Percentiles rank a stretch among this genome's conserved stretches.
Conservation (phyloP, 2,329 filamentous ascomycete genomes). For the Endocalyx cinctus region DNA sequence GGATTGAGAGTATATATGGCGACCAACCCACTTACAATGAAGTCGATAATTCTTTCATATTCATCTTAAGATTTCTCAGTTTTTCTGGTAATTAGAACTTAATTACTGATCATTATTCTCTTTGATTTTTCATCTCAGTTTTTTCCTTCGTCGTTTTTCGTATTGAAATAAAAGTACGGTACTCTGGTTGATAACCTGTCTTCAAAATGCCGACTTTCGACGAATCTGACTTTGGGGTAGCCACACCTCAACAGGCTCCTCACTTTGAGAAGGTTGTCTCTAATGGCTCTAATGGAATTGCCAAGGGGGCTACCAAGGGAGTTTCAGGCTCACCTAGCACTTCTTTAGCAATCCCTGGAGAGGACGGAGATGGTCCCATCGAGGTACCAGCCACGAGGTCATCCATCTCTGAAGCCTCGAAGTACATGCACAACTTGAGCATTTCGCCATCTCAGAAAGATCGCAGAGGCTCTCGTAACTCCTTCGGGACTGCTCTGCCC, state of each 20-base stretch:
- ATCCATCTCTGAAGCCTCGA: conserved; percentile 61
- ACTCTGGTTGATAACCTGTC: no score
- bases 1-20: no score
- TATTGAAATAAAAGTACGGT: no score
- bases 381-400: conserved; percentile 67
- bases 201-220: conserved; percentile 56
- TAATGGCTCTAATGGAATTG: neutral
- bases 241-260: conserved; percentile 22
- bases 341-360: conserved; percentile 39
- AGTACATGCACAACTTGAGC: conserved; percentile 71
- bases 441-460: conserved; percentile 63
- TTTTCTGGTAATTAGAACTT: no score
- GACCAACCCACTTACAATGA: no score
- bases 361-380: conserved; percentile 47
- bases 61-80: no score
- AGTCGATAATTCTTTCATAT: no score
- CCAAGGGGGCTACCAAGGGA: no score
- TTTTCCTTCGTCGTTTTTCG: no score
- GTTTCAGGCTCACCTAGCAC: no score
- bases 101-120: no score
- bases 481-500: conserved; percentile 67
- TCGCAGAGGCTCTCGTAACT: conserved; percentile 67
- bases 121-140: no score
- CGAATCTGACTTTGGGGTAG: conserved; percentile 48
- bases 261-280: conserved; percentile 13